Percentiles rank a stretch among this genome's conserved stretches.
Conservation (phyloP, 306 rosid species). For the Adenanthera pavonina region DNA sequence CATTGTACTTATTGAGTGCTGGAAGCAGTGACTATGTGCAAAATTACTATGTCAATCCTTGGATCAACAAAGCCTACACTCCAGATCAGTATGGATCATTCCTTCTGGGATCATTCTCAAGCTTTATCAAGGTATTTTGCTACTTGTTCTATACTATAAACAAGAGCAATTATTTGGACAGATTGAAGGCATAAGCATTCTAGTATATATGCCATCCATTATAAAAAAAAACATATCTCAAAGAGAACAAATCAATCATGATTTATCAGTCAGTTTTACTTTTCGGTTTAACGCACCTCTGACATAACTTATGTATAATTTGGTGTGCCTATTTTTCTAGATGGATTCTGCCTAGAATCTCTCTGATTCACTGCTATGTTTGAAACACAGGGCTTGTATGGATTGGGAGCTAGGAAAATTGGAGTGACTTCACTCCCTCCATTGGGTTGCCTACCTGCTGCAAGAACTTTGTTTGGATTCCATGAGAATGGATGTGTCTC, state of each 20-base stretch:
- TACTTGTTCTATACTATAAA: neutral
- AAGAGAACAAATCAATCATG: neutral
- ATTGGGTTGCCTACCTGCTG: conserved; percentile 86
- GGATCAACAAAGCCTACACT: conserved; percentile 64
- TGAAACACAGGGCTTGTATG: conserved; percentile 66
- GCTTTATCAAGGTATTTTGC: conserved; percentile 68
- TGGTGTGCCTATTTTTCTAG: neutral
- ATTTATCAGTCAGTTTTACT: too few species aligned
- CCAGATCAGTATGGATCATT: conserved; percentile 65
- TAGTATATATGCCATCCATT: neutral
- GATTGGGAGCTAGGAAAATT: conserved; percentile 82
- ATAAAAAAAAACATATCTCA: neutral
- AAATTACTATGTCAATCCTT: conserved; percentile 89
- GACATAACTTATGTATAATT: too few species aligned
- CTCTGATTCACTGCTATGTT: conserved; percentile 14
- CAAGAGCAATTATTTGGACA: neutral
- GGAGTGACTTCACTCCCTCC: conserved; percentile 98
- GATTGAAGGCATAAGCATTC: conserved; percentile 1
- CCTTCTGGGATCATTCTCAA: conserved; percentile 61
- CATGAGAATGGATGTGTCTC: conserved; percentile 72
- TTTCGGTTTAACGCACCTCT: too few species aligned
- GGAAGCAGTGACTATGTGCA: conserved; percentile 88
- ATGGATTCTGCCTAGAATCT: neutral
- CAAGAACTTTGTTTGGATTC: conserved; percentile 69
- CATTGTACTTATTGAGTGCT: conserved; percentile 77